Percentiles rank a stretch among this genome's conserved stretches.
Conservation (phyloP, 495 filamentous ascomycete species). For the Bacidia gigantensis region DNA sequence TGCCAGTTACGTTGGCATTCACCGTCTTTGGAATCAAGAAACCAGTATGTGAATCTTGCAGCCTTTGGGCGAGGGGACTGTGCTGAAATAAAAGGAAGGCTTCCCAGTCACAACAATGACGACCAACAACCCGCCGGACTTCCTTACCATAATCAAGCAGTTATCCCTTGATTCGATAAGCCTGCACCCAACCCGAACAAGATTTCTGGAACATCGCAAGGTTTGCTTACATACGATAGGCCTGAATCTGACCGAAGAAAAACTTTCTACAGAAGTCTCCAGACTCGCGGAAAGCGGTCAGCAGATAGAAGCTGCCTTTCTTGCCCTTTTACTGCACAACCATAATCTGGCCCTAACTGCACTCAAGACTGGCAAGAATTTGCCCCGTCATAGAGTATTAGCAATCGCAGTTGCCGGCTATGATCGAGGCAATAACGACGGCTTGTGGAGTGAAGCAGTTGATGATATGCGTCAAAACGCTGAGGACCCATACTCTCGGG, state of each 20-base stretch:
- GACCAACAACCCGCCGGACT: conserved; percentile 17
- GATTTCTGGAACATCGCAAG: conserved; percentile 58
- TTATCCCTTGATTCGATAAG: conserved; percentile 37
- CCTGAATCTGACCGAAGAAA: conserved; percentile 47
- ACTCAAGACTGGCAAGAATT: conserved; percentile 30
- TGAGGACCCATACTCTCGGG: conserved; percentile 74
- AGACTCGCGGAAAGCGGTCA: conserved; percentile 43
- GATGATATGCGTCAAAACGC: conserved; percentile 50
- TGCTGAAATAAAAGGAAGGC: conserved; percentile 7
- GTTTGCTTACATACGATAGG: conserved; percentile 69
- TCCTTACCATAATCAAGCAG: conserved; percentile 36
- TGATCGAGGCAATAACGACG: conserved; percentile 38
- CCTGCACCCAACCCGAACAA: conserved; percentile 41
- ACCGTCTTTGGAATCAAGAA: conserved; percentile 64
- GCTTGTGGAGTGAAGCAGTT: conserved; percentile 38
- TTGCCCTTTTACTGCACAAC: conserved; percentile 62
- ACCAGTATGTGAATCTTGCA: conserved; percentile 40
- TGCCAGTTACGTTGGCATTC: conserved; percentile 72
- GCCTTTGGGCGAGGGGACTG: too few species aligned
- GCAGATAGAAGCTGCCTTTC: conserved; percentile 69
- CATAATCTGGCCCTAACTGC: conserved; percentile 38
- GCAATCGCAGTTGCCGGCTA: conserved; percentile 42
- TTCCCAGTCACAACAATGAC: conserved; percentile 6
- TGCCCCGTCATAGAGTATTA: conserved; percentile 36
- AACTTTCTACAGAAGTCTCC: conserved; percentile 48